Evolutionary conservation across 106 monocot genomes (phyloP).

Genomic region (Dendrobium huoshanense): DNA sequence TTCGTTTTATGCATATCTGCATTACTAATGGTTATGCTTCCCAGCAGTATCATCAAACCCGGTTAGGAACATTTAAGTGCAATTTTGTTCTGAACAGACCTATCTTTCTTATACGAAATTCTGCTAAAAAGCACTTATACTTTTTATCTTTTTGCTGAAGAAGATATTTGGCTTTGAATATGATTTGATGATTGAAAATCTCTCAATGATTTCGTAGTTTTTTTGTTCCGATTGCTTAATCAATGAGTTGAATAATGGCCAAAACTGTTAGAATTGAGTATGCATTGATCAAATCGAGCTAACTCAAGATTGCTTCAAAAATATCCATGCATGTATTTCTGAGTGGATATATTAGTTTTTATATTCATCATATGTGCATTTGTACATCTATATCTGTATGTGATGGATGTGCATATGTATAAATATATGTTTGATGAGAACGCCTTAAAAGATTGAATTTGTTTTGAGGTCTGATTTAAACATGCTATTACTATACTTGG

Average conservation of each 20-base stretch:
- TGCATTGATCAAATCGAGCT: neutral
- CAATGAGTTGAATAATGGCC: neutral
- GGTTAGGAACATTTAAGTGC: slow-evolving; percentile 22
- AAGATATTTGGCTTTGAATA: neutral
- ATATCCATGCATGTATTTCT: neutral
- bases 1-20: slow-evolving; percentile 49
- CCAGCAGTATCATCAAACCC: slow-evolving; percentile 57
- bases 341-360: no score
- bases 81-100: neutral
- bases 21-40: slow-evolving; percentile 53
- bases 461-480: neutral
- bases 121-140: no score
- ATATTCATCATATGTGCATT: neutral
- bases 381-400: neutral
- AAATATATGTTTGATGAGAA: neutral
- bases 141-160: neutral
- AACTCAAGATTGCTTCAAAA: neutral
- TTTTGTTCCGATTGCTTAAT: neutral
- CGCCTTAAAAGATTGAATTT: neutral
- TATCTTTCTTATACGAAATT: no score
- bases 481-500: neutral
- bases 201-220: neutral
- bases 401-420: neutral
- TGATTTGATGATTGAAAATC: neutral
- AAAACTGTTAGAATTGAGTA: neutral